Evolutionary conservation across 805 yeast species (phyloP).

Genomic region (Nematodospora valgi): DNA sequence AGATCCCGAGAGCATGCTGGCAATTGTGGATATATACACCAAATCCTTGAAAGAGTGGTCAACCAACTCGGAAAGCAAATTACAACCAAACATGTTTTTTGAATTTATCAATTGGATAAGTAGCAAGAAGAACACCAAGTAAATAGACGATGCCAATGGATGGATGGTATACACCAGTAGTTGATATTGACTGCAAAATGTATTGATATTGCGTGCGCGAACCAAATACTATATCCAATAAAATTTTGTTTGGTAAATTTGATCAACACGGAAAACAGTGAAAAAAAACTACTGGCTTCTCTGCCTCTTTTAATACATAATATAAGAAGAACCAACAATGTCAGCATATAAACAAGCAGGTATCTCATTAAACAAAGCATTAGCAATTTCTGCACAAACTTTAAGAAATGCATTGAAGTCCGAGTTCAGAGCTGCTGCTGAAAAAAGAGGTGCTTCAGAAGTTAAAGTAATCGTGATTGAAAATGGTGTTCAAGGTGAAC

Average conservation of each 20-base stretch:
- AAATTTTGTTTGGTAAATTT: no score
- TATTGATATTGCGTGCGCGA: no score
- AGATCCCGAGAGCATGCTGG: constrained; percentile 34
- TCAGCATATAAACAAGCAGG: constrained; percentile 51
- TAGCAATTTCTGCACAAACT: constrained; percentile 86
- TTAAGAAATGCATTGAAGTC: constrained; percentile 86
- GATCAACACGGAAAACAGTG: background rate
- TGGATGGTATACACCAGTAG: no score
- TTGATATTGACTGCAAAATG: no score
- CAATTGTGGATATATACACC: constrained; percentile 55
- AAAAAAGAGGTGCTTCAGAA: constrained; percentile 72
- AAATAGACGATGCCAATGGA: no score
- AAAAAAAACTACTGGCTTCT: background rate
- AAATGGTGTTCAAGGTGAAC: constrained; percentile 55
- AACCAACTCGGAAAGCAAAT: constrained; percentile 39
- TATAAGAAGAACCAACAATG: constrained; percentile 20
- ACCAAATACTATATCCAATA: no score
- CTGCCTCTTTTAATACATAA: background rate
- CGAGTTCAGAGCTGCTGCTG: constrained; percentile 70
- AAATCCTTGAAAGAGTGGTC: constrained; percentile 62
- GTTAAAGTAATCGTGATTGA: constrained; percentile 67
- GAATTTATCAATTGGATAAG: constrained; percentile 81
- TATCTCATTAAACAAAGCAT: constrained; percentile 73
- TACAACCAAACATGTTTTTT: constrained; percentile 57
- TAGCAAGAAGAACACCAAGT: constrained; percentile 49